Conservation (phyloP, 2,329 filamentous ascomycete genomes). For the Mycogone perniciosa region DNA sequence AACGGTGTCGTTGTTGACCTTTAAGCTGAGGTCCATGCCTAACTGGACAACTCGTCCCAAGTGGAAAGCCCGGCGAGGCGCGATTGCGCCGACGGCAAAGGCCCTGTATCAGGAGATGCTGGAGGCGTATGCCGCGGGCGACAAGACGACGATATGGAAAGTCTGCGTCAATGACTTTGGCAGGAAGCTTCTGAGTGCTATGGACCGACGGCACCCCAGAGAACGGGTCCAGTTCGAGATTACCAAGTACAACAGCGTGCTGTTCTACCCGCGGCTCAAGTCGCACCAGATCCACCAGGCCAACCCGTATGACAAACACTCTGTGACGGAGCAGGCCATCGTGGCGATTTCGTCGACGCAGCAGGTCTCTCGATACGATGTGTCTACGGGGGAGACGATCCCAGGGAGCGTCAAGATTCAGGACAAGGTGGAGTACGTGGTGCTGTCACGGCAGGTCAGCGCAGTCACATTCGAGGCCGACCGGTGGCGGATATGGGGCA, state of each 20-base stretch:
- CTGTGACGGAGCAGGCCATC: conserved; percentile 46
- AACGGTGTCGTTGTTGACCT: conserved; percentile 27
- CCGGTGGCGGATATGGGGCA: conserved; percentile 62
- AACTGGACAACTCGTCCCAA: conserved; percentile 33
- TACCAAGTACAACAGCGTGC: conserved; percentile 39
- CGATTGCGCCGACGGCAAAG: conserved; percentile 47
- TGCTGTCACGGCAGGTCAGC: conserved; percentile 46
- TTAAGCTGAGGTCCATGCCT: conserved; percentile 42
- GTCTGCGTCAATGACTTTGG: conserved; percentile 51
- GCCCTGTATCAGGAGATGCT: conserved; percentile 57
- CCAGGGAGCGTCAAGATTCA: conserved; percentile 44
- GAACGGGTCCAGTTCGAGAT: conserved; percentile 49
- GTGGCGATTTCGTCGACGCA: conserved; percentile 54
- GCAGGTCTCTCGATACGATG: conserved; percentile 39
- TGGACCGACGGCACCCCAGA: conserved; percentile 44
- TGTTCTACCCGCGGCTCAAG: conserved; percentile 43
- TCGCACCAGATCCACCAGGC: conserved; percentile 48
- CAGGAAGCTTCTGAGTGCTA: conserved; percentile 43
- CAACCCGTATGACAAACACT: conserved; percentile 34
- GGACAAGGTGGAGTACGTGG: conserved; percentile 57
- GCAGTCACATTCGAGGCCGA: conserved; percentile 39
- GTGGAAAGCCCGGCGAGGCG: conserved; percentile 37
- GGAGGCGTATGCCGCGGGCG: conserved; percentile 53
- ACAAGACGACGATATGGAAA: conserved; percentile 42
- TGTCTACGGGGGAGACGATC: conserved; percentile 32